Evolutionary conservation across 495 filamentous ascomycete species (phyloP), one percentile per base, ranked within the genome.

Genomic region (Xylaria cubensis): DNA sequence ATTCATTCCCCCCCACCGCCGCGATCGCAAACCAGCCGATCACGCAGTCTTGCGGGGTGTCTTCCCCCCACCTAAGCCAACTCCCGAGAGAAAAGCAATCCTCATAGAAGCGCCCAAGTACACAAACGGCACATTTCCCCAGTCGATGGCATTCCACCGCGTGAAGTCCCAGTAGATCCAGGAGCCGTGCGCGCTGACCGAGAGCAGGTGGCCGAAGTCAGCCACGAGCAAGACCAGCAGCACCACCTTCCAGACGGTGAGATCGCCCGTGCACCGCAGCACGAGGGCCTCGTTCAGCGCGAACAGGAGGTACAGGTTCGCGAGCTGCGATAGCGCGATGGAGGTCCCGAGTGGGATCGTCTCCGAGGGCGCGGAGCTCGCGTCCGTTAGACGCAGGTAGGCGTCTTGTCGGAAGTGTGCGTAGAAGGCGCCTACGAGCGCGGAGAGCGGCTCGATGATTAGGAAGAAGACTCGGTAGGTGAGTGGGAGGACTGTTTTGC

Each of bases 231-330:
- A 73, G 55, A 85, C 87, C 62, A 90, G 80, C 3, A 93, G 78
- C 5, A 93, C 79, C 9, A 84, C 83, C 61, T 83, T 84, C 91
- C 91, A 93, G 67, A 93, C 90, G 6, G 81, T 80, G 7, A 90
- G 70, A 76, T 93, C 89, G 24, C 80, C 79, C 6, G 91, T 90
- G 10, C 85, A 79, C 26, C 91, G 90, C 65, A 93, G 82, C 17
- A 93, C 87, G 19, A 93, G 80, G 3, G 89, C 90, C 79, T 94
- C 90, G 78, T 88, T 92, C 58, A 94, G 72, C 67, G 90, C 88
- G 78, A 94, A 91, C 62, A 91, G 81, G 10, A 91, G 74, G 80
- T 91, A 91, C 24, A 91, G 73, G 76, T 91, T 91, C 41, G 86
- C 90, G 24, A 91, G 87, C 78, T 91, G 89, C 21, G 87, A 86